Evolutionary conservation across 2,329 filamentous ascomycete genomes (phyloP), one percentile per base, ranked within the genome.

Genomic region (Penicillium psychrosexuale): DNA sequence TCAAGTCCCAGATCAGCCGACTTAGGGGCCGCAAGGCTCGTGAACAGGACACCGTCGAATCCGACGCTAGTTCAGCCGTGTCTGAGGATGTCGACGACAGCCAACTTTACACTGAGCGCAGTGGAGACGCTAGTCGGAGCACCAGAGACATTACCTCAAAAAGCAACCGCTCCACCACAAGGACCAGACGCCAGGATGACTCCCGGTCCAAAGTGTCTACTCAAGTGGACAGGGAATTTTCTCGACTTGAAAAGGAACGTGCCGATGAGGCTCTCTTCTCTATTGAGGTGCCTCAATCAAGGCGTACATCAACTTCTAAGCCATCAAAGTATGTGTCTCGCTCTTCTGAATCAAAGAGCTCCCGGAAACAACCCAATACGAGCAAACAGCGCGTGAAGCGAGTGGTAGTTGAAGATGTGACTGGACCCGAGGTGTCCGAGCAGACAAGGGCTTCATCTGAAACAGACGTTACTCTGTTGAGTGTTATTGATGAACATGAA

Each of bases 391-490:
- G 74, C 36, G 65, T 71, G 30, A 76, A 75, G 61, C 66, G 71
- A 27, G 69, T 73, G 9, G 60, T 71, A 34, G 61, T 73, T 33
- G 73, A 74, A 46, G 70, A 72, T 19, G 60, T 65, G 28, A 71
- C 61, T 9, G 68, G 68, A 24, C 66, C 66, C n/a, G 70, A 72
- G 6, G 59, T 62, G 7, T 69, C 69, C 12, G 63, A 67, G 46
- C 65, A 69, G 38, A 66, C 63, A 13, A 67, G 61, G 47, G 65
- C 58, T 28, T 65, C 66, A 8, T 66, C 64, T 31, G 59, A 61
- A 9, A 66, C 65, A 5, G 64, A 69, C 31, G 75, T 82, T 44
- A 85, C 83, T 1, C 72, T 82, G 56, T 64, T 86, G 47, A 85
- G 80, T 67, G 77, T 79, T 55, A 76, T 84, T 56, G 78, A 83